Evolutionary conservation across 495 filamentous ascomycete genomes (phyloP).

Genomic region (Melanomma pulvis-pyrius): DNA sequence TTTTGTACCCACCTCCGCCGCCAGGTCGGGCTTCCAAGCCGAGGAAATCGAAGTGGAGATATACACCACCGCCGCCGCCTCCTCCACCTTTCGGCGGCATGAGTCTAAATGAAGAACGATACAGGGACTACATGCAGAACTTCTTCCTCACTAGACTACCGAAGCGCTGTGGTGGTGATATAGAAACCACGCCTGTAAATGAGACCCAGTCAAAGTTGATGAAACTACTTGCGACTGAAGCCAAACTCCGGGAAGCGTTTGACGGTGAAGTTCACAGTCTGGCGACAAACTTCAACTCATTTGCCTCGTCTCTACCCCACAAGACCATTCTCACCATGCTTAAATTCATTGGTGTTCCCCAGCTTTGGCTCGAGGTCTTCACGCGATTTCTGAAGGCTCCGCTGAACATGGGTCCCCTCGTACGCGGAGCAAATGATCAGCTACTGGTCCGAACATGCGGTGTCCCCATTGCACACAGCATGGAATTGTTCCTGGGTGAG

Average conservation of each 20-base stretch:
- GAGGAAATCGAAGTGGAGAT: constrained; percentile 1
- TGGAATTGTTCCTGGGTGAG: constrained; percentile 29
- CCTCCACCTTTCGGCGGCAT: background rate
- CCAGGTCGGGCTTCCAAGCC: background rate
- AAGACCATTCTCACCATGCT: constrained; percentile 28
- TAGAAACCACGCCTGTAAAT: background rate
- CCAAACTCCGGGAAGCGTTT: constrained; percentile 13
- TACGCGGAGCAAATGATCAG: constrained; percentile 20
- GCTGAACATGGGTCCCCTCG: constrained; percentile 28
- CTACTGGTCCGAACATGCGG: constrained; percentile 18
- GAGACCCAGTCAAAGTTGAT: constrained; percentile 18
- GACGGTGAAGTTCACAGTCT: constrained; percentile 16
- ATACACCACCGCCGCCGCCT: background rate
- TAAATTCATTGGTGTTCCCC: constrained; percentile 32
- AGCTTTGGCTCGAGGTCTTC: constrained; percentile 33
- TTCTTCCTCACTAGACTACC: constrained; percentile 30
- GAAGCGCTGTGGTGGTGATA: background rate
- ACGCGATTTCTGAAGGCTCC: constrained; percentile 27
- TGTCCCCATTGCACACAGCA: constrained; percentile 16
- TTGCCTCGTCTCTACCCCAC: constrained; percentile 28
- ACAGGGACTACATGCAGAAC: constrained; percentile 9
- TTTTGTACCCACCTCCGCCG: constrained; percentile 3
- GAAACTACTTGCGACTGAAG: constrained; percentile 23
- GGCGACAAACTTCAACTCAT: constrained; percentile 13
- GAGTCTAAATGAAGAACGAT: constrained; percentile 23